Evolutionary conservation across 2,329 filamentous ascomycete genomes (phyloP), one percentile per base, ranked within the genome.

Genomic region (Aspergillus texensis): DNA sequence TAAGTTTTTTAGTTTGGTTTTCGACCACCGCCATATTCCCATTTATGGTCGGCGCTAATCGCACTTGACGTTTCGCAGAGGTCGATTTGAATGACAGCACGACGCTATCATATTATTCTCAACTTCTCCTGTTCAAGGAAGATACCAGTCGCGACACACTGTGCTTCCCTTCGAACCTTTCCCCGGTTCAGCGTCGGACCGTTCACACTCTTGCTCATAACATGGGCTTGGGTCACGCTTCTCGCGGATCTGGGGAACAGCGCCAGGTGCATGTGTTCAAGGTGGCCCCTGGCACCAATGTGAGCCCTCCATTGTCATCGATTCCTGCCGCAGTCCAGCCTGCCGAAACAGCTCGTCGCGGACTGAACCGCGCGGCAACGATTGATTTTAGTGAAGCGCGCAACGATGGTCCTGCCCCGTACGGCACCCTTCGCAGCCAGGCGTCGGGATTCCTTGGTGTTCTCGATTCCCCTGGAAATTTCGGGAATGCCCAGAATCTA

Each of bases 181-280:
- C 91, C 9, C 94, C 95, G 1, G 86, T 91, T 64, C 91, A 97
- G 75, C 91, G 95, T 68, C 90, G 94, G 66, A 92, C 91, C 63
- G 93, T 98, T 63, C 95, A 99, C 77, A 96, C 94, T 45, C 85
- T 99, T 59, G 94, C 95, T 8, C 95, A 99, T 76, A 92, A 97
- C 79, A 94, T 98, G 90, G 92, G 91, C 6, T 84, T 99, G 30
- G 91, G 92, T 67, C 95, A 99, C 76, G 87, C 91, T 62, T 98
- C 95, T 6, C 93, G 94, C 71, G 95, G 95, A 61, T 89, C 90
- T 67, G 92, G 92, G 45, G 92, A 96, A 66, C 89, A 92, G 67
- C 89, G 95, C 67, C 93, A 97, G 79, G 90, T 99, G 10, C 93
- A 96, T 69, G 92, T 99, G 46, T 91, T 92, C 81, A 86, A 85